Percentiles rank a stretch among this genome's conserved stretches.
phyloP scores from a whole-genome alignment of 23 red algal genomes.

The Gracilaria domingensis region DNA sequence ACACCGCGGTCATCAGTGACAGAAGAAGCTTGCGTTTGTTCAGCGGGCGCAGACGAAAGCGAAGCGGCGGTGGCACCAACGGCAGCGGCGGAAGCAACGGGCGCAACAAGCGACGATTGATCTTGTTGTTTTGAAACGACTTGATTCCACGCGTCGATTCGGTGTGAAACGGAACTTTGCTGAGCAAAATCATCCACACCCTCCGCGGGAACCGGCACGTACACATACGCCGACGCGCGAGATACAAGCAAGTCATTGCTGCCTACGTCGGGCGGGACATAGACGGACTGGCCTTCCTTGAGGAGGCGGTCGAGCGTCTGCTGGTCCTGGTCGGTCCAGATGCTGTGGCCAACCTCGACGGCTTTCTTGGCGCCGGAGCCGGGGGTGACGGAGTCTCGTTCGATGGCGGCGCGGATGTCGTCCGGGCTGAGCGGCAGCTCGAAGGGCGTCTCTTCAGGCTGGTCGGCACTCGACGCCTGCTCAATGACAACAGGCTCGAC shows the following conservation, averaged over 20 bases:
- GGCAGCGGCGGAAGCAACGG: not conserved
- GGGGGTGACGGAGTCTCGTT: slow-evolving; percentile 49
- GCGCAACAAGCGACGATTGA: not conserved
- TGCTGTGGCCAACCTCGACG: slow-evolving; percentile 13
- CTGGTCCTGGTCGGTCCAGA: slow-evolving; percentile 50
- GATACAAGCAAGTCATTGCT: not conserved
- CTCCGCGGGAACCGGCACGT: slow-evolving; percentile 14
- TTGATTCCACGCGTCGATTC: slow-evolving; percentile 32
- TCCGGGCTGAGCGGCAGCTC: not conserved
- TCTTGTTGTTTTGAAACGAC: slow-evolving; percentile 26
- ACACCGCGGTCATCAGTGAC: not conserved
- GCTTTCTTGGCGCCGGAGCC: slow-evolving; percentile 24
- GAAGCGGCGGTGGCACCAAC: not conserved
- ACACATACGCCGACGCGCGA: not conserved
- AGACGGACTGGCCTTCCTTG: slow-evolving; percentile 36
- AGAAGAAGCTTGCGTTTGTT: slow-evolving; percentile 1
- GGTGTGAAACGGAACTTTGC: not conserved
- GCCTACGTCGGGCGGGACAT: slow-evolving; percentile 53
- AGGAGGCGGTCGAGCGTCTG: slow-evolving; percentile 33
- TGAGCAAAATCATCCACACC: slow-evolving; percentile 15
- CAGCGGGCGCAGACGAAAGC: not conserved
- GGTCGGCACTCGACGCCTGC: not conserved
- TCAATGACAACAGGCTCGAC: not conserved
- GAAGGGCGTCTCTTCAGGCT: not conserved
- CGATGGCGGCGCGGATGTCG: slow-evolving; percentile 42